A percentile compares a stretch with the other conserved stretches of the same genome.
phyloP scores from a whole-genome alignment of 805 yeast species.

The Komagataella phaffii region DNA sequence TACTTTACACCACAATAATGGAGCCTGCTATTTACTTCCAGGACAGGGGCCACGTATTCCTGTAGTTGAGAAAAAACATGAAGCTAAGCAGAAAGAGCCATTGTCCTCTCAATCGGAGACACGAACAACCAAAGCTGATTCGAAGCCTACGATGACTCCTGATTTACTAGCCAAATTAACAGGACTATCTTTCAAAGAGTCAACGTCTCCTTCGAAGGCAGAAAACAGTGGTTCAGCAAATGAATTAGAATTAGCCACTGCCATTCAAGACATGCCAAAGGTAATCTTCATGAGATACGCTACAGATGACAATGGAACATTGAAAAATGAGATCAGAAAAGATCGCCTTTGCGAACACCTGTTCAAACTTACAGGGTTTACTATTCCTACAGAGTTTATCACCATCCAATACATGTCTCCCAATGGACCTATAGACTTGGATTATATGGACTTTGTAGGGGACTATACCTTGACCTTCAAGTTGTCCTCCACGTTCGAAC shows the following conservation, averaged over 20 bases:
- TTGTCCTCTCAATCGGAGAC: not conserved
- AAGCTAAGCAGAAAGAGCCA: constrained; percentile 1
- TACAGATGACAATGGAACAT: constrained; percentile 5
- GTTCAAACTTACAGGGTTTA: not conserved
- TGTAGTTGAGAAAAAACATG: constrained; percentile 12
- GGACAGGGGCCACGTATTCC: constrained; percentile 19
- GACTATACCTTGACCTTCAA: constrained; percentile 1
- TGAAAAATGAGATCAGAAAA: not conserved
- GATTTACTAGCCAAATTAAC: constrained; percentile 15
- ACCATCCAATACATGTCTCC: not conserved
- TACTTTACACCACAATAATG: constrained; percentile 52
- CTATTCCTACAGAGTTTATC: not conserved
- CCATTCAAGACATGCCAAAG: constrained; percentile 10
- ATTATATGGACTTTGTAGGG: not conserved
- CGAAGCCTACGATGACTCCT: constrained; percentile 1
- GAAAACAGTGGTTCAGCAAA: constrained; percentile 7
- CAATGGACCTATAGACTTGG: not conserved
- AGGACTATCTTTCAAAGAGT: constrained; percentile 10
- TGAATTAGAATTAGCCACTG: not conserved
- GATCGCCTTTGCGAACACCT: not conserved
- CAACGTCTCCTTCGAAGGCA: constrained; percentile 8
- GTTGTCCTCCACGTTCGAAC: not conserved
- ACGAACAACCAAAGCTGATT: not conserved
- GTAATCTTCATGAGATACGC: constrained; percentile 13
- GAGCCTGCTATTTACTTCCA: constrained; percentile 56